Conservation (phyloP, 2,329 filamentous ascomycete species). For the Neofusicoccum ribis region DNA sequence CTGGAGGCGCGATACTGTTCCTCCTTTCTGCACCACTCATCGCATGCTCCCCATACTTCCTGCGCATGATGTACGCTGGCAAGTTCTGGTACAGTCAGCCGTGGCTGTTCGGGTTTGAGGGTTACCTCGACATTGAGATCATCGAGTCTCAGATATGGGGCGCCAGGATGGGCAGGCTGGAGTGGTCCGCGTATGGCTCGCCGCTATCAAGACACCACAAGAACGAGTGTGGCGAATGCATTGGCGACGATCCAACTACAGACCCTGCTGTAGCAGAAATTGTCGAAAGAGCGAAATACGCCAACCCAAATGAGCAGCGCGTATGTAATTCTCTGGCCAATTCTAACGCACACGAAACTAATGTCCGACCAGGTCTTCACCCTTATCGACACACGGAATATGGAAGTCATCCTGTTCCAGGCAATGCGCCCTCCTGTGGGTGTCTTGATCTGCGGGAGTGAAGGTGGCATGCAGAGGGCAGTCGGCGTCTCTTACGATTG, state of each 20-base stretch:
- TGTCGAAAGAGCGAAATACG: slow-evolving; percentile 28
- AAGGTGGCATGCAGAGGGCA: slow-evolving; percentile 49
- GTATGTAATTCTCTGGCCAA: slow-evolving; percentile 4
- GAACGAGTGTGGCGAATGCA: slow-evolving; percentile 32
- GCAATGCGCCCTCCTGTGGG: slow-evolving; percentile 44
- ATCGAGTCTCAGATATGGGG: slow-evolving; percentile 39
- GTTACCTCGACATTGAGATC: slow-evolving; percentile 39
- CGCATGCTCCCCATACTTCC: slow-evolving; percentile 34
- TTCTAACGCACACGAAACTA: background rate
- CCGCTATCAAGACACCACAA: slow-evolving; percentile 35
- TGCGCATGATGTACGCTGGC: slow-evolving; percentile 40
- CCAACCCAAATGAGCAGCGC: slow-evolving; percentile 29
- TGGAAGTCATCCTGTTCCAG: slow-evolving; percentile 46
- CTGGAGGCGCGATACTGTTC: slow-evolving; percentile 22
- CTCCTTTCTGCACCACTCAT: slow-evolving; percentile 32
- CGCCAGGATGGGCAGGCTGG: slow-evolving; percentile 35
- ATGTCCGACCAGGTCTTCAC: slow-evolving; percentile 32
- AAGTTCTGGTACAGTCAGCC: slow-evolving; percentile 45
- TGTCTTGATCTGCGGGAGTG: slow-evolving; percentile 46
- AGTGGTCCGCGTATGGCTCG: slow-evolving; percentile 37
- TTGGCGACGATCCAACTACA: slow-evolving; percentile 34
- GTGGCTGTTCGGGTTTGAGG: slow-evolving; percentile 48
- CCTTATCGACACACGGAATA: slow-evolving; percentile 44
- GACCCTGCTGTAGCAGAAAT: slow-evolving; percentile 24
- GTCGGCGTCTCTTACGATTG: slow-evolving; percentile 50